These are phyloP conservation scores for Penicillium bovifimosum DNA, from an alignment of 495 filamentous ascomycete genomes.

Conservation along the genomic window DNA sequence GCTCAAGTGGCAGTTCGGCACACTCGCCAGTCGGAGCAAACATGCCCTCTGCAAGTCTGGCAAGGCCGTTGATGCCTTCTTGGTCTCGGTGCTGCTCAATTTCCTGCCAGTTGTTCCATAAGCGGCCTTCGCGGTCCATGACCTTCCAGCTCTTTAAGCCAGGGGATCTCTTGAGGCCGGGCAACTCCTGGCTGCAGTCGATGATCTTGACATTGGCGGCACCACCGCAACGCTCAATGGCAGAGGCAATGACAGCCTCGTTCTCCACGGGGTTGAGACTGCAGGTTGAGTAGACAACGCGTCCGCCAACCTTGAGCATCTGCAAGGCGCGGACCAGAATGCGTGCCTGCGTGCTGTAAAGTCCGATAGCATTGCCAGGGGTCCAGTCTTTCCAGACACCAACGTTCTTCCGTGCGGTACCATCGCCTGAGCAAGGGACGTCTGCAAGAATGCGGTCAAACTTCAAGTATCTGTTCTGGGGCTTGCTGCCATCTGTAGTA, in stretches of 20 bases:
- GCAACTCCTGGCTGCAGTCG: constrained; percentile 72
- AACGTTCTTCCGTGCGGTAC: constrained; percentile 84
- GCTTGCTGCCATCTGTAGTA: constrained; percentile 45
- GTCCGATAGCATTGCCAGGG: constrained; percentile 73
- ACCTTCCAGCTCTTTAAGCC: constrained; percentile 79
- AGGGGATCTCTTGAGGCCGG: constrained; percentile 63
- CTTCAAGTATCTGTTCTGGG: constrained; percentile 71
- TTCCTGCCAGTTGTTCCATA: constrained; percentile 74
- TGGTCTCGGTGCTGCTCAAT: constrained; percentile 59
- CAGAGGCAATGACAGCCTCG: constrained; percentile 81
- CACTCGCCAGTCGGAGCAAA: constrained; percentile 64
- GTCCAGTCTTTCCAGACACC: constrained; percentile 94
- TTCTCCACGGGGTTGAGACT: constrained; percentile 98
- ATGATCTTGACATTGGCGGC: constrained; percentile 72
- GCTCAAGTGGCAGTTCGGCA: constrained; percentile 67
- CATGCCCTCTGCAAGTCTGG: constrained; percentile 69
- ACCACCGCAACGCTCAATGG: constrained; percentile 88
- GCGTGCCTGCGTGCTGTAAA: constrained; percentile 76
- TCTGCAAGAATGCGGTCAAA: constrained; percentile 96
- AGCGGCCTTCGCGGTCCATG: constrained; percentile 71
- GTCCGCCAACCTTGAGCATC: constrained; percentile 91
- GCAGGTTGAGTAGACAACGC: constrained; percentile 95
- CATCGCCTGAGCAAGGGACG: constrained; percentile 94
- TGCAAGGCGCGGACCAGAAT: constrained; percentile 91
- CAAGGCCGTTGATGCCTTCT: constrained; percentile 51